These are phyloP conservation scores for Draba incana DNA, from an alignment of 345 rosid genomes.

Conservation along the genomic window DNA sequence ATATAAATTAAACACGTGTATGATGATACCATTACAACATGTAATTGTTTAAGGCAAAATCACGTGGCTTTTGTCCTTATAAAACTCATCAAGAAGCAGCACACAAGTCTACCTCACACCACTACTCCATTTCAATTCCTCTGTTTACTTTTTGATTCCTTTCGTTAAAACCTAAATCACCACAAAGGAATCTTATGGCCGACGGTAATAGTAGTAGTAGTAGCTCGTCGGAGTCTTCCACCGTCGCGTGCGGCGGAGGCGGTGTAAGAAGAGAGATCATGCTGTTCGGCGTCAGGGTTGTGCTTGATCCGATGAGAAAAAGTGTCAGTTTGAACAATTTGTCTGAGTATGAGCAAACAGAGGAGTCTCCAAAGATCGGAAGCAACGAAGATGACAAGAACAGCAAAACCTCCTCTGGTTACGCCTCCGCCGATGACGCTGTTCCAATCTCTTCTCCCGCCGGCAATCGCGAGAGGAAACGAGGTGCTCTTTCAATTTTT, in stretches of 20 bases:
- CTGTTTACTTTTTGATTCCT: constrained; percentile 39
- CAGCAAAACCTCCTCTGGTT: constrained; percentile 50
- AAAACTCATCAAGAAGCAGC: constrained; percentile 10
- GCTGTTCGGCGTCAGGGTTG: constrained; percentile 90
- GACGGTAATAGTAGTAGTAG: constrained; percentile 5
- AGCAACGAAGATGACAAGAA: constrained; percentile 38
- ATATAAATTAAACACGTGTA: background rate
- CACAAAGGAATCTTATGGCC: constrained; percentile 19
- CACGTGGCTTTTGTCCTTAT: constrained; percentile 41
- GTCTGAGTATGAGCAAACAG: constrained; percentile 70
- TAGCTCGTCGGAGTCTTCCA: constrained; percentile 42
- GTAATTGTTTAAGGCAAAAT: constrained; percentile 21
- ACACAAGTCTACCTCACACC: constrained; percentile 26
- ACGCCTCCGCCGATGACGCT: constrained; percentile 82
- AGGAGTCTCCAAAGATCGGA: constrained; percentile 33
- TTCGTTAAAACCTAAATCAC: background rate
- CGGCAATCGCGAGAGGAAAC: constrained; percentile 68
- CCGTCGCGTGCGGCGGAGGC: constrained; percentile 29
- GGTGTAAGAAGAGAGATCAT: constrained; percentile 59
- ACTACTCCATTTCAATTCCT: constrained; percentile 30
- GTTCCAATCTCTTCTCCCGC: constrained; percentile 52
- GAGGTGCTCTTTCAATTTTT: constrained; percentile 54
- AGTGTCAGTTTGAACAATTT: constrained; percentile 85
- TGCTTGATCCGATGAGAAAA: constrained; percentile 93
- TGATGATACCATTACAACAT: background rate